Base-by-base conservation (phyloP, 2,329 filamentous ascomycete species). In the Ophiostoma angusticollis region DNA sequence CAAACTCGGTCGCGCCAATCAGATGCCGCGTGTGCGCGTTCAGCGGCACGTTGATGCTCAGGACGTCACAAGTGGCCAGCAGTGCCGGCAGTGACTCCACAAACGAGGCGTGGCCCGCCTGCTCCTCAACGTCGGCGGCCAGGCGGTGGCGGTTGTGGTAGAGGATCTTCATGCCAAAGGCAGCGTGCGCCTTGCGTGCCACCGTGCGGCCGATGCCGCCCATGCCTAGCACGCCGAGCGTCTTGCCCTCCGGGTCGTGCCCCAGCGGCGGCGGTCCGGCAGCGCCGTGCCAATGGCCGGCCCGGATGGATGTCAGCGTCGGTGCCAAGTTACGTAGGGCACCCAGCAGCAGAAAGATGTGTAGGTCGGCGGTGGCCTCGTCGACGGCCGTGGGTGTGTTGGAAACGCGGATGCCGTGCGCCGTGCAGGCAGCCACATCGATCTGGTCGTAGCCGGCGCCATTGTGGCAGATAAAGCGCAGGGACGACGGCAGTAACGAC, bases 361-460 rank as follows among this genome's bases (percentile, higher is more conserved):
- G 80, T 7, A 77, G 70, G 57, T 93, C 85, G 40, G 85, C 85
- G 0, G 85, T 93, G 27, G 84, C 75, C 55, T 91, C 81, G 56
- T 91, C 78, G 31, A 86, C 81, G 21, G 81, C 80, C 0, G 72
- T 78, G n/a, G 84, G 85, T 1, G 81, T 79, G 58, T 93, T 91
- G 47, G 82, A 85, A 24, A 93, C 80, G 30, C 64, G 68, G 47
- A 93, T 70, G 18, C 65, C 64, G 38, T 74, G 74, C 1, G 65
- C 63, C 9, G 75, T 80, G 63, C 83, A 89, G 28, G 80, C 79
- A 33, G 70, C 56, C 8, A 87, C 66, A 56, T 87, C 78, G 46
- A 93, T 67, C 56, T 86, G 80, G 57, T 93, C 85, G 59, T 93
- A 93, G 27, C 86, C 86, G 40, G 85, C 83, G 45, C 83, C 73